A percentile compares a stretch with the other conserved stretches of the same genome.
phyloP scores from a whole-genome alignment of 805 yeast species.

The Candida peoriensis region DNA sequence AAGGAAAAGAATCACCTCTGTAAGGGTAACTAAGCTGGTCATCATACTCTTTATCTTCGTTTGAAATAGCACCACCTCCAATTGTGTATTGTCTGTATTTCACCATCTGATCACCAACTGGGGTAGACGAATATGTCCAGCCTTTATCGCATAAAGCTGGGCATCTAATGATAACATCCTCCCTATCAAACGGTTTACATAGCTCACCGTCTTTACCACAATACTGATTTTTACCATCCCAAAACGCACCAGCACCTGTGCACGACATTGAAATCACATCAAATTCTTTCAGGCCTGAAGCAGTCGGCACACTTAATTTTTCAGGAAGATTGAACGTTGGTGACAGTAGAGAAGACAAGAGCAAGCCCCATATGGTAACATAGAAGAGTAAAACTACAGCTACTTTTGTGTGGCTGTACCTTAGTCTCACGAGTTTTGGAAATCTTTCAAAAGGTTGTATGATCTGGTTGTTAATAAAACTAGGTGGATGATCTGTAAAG shows the following conservation, averaged over 20 bases:
- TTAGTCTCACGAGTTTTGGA: conserved; percentile 2
- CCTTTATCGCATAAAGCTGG: conserved; percentile 85
- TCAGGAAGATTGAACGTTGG: conserved; percentile 5
- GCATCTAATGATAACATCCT: conserved; percentile 60
- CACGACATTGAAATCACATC: conserved; percentile 41
- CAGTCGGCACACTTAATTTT: background rate
- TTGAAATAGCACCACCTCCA: conserved; percentile 59
- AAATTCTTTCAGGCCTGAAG: conserved; percentile 1
- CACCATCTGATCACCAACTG: conserved; percentile 64
- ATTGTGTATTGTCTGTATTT: conserved; percentile 70
- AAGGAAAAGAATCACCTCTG: conserved; percentile 83
- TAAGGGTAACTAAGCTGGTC: conserved; percentile 63
- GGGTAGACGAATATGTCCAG: conserved; percentile 67
- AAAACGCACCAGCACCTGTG: conserved; percentile 39
- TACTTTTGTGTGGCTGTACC: conserved; percentile 1
- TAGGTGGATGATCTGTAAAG: conserved; percentile 5
- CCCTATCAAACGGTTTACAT: conserved; percentile 35
- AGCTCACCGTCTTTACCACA: conserved; percentile 70
- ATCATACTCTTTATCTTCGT: conserved; percentile 15
- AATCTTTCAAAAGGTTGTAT: conserved; percentile 8
- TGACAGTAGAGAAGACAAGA: conserved; percentile 1
- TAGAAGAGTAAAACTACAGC: background rate
- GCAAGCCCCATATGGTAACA: conserved; percentile 2
- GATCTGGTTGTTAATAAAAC: background rate
- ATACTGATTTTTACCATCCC: conserved; percentile 70